Percentiles rank a stretch among this genome's conserved stretches.
phyloP scores from a whole-genome alignment of 129 eudicot species.

The Solidago caesia region DNA sequence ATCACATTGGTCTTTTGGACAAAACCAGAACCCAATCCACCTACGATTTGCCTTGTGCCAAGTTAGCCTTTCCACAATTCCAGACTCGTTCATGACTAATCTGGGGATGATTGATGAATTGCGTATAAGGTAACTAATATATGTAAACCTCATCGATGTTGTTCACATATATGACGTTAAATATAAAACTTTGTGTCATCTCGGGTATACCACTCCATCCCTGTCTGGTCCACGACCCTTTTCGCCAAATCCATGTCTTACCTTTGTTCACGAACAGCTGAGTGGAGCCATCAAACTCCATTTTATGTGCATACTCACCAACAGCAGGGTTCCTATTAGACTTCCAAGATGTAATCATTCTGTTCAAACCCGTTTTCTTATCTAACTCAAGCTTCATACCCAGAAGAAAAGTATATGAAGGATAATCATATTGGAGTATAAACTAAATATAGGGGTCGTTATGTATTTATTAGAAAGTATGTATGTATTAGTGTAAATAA shows the following conservation, averaged over 20 bases:
- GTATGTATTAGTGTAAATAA: no score
- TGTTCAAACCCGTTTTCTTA: no score
- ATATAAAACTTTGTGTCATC: constrained; percentile 10
- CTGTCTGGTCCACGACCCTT: constrained; percentile 38
- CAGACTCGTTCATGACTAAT: constrained; percentile 21
- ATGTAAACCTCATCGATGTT: constrained; percentile 22
- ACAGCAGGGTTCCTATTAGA: no score
- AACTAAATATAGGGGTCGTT: no score
- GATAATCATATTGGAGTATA: no score
- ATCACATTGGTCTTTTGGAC: constrained; percentile 41
- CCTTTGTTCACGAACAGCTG: constrained; percentile 33
- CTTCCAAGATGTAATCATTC: no score
- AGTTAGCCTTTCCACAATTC: constrained; percentile 24
- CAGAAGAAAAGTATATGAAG: no score
- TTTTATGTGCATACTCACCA: no score
- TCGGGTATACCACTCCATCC: constrained; percentile 35
- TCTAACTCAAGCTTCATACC: no score
- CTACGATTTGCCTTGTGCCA: constrained; percentile 21
- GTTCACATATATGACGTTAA: constrained; percentile 22
- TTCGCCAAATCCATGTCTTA: constrained; percentile 22
- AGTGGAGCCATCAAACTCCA: background rate
- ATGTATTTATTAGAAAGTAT: no score
- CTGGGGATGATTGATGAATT: constrained; percentile 34
- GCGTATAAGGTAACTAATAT: constrained; percentile 2
- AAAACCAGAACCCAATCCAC: constrained; percentile 33